Evolutionary conservation across 2,329 filamentous ascomycete genomes (phyloP).

Genomic region (Colletotrichum horii): DNA sequence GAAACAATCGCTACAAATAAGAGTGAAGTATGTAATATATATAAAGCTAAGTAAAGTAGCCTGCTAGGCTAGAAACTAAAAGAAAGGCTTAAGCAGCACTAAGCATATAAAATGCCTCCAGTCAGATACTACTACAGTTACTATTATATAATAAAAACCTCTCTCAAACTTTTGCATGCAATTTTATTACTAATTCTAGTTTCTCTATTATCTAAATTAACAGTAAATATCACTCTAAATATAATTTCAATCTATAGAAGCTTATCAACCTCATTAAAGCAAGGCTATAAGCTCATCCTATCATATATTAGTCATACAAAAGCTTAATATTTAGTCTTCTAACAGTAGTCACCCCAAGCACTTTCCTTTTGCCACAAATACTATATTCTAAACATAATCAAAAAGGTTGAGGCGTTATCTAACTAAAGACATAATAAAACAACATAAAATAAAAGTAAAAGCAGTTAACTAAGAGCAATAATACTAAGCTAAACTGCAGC

Average conservation of each 20-base stretch:
- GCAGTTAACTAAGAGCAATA: background rate
- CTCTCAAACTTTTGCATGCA: background rate
- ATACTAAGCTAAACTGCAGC: background rate
- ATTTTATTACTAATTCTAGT: background rate
- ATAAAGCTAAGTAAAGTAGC: no score
- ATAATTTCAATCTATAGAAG: background rate
- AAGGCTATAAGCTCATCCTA: background rate
- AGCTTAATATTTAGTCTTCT: background rate
- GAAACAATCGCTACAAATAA: no score
- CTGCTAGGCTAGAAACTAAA: no score
- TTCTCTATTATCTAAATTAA: background rate
- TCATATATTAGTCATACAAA: background rate
- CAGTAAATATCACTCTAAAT: background rate
- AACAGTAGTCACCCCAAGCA: background rate
- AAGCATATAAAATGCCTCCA: background rate
- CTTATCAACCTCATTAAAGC: background rate
- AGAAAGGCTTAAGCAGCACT: no score
- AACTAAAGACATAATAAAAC: background rate
- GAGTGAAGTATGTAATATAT: no score
- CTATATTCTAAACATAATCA: background rate
- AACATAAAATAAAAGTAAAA: background rate
- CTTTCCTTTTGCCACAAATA: background rate
- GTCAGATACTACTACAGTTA: background rate
- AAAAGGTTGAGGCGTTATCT: background rate
- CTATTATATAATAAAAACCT: background rate